Evolutionary conservation across 2,329 filamentous ascomycete genomes (phyloP), one percentile per base, ranked within the genome.

Genomic region (Cryphonectria japonica): DNA sequence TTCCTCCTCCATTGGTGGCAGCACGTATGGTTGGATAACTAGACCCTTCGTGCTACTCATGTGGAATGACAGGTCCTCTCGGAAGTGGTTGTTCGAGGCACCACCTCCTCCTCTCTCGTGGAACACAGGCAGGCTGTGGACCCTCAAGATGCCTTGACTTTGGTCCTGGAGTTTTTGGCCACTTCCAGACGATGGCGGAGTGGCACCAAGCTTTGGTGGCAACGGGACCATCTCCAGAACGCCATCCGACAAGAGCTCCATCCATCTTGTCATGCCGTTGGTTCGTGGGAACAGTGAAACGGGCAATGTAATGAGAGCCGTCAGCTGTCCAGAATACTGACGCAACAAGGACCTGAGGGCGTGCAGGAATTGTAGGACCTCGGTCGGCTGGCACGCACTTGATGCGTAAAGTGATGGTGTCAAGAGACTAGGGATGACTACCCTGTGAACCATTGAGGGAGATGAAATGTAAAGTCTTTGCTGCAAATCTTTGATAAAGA

Each of bases 21-120:
- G 84, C 78, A 92, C 96, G 80, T 94, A 98, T 0, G 94, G 94
- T 76, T 91, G 93, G 74, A 99, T 94, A 54, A 93, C 88, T 75
- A 99, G 89, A 67, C 93, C 95, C 76, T 88, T 91, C 2, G 88
- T 87, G 76, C 93, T 87, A 79, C 94, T 97, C 67, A 99, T 82
- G 72, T 91, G 95, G 80, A 99, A 99, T 5, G 94, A 94, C 81
- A 97, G 87, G 80, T 98, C 94, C 77, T 97, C 93, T 34, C 93
- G 90, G 68, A 91, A 86, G 73, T 89, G 90, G 71, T 88, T 88
- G 54, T 88, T 85, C 71, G 89, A 89, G 1, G 88, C 86, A 13
- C 89, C 91, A 19, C 93, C 94, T 2, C 94, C 94, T 1, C 96
- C 95, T 75, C 93, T 93, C 78, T 98, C 95, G 72, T 97, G 93